Percentiles rank a stretch among this genome's conserved stretches.
Conservation (phyloP, 306 rosid species). For the Cyclanthera cordifolia region DNA sequence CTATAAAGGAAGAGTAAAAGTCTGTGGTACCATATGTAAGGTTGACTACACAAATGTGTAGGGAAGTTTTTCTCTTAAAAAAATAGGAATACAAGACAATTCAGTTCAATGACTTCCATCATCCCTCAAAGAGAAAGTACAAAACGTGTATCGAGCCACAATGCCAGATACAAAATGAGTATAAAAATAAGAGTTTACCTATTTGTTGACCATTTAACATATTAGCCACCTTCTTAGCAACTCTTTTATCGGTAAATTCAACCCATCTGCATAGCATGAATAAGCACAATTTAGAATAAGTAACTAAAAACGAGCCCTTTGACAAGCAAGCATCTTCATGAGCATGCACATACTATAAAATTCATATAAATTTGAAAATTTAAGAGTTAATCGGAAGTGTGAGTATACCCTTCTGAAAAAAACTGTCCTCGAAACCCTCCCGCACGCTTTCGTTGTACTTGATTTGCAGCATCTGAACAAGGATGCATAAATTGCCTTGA, state of each 20-base stretch:
- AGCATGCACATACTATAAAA: not conserved
- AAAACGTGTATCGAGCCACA: not conserved
- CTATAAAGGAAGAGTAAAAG: too few species aligned
- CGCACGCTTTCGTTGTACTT: slow-evolving; percentile 27
- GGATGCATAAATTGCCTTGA: not conserved
- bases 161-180: not conserved
- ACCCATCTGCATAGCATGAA: slow-evolving; percentile 58
- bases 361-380: not conserved
- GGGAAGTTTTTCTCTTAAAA: too few species aligned
- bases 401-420: slow-evolving; percentile 59
- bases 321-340: not conserved
- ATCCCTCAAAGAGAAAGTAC: not conserved
- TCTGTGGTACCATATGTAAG: too few species aligned
- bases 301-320: not conserved
- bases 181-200: slow-evolving; percentile 31
- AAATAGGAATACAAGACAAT: too few species aligned
- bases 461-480: slow-evolving; percentile 34
- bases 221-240: slow-evolving; percentile 72
- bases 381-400: not conserved
- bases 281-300: slow-evolving; percentile 6
- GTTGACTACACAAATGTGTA: too few species aligned
- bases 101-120: too few species aligned
- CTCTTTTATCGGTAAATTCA: slow-evolving; percentile 57
- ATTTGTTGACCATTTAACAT: slow-evolving; percentile 81
- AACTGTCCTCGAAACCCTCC: slow-evolving; percentile 37